Conservation (phyloP, 371 early-diverging fungal genomes). For the Mortierella sp. region DNA sequence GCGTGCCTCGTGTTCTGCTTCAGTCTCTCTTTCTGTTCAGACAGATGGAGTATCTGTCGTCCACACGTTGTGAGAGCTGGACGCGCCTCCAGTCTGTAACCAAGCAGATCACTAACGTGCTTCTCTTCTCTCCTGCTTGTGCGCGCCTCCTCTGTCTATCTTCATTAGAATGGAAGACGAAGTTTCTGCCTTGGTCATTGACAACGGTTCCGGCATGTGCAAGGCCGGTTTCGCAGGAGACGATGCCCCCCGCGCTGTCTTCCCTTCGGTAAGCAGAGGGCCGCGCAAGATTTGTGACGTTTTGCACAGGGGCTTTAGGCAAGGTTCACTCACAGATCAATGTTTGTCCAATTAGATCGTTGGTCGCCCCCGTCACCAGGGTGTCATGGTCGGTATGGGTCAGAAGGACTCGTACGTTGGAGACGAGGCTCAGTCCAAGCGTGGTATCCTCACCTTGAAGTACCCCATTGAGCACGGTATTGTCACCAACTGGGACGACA, state of each 20-base stretch:
- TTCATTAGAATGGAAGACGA: slow-evolving; percentile 34
- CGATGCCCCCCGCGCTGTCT: slow-evolving; percentile 92
- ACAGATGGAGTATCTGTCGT: too few species aligned
- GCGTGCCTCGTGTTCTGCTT: too few species aligned
- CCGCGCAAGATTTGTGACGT: slow-evolving; percentile 7
- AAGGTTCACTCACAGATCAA: too few species aligned
- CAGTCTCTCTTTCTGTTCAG: too few species aligned
- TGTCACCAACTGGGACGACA: slow-evolving; percentile 96
- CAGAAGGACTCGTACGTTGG: slow-evolving; percentile 96
- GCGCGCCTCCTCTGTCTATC: not conserved
- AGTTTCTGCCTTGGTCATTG: slow-evolving; percentile 50
- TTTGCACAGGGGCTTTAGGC: too few species aligned
- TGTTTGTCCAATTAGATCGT: slow-evolving; percentile 69
- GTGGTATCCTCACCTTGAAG: slow-evolving; percentile 90
- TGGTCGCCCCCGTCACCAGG: slow-evolving; percentile 94
- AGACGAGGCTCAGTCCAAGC: slow-evolving; percentile 90
- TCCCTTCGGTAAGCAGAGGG: slow-evolving; percentile 73
- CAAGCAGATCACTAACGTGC: too few species aligned
- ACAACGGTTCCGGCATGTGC: slow-evolving; percentile 95
- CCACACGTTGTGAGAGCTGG: too few species aligned
- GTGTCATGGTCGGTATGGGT: slow-evolving; percentile 97
- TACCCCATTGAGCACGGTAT: slow-evolving; percentile 98
- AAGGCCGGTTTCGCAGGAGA: slow-evolving; percentile 99
- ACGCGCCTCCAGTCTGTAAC: too few species aligned
- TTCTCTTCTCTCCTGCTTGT: too few species aligned